A percentile compares a stretch with the other conserved stretches of the same genome.
Evolutionary conservation across 768 basidiomycete species (phyloP).

Genomic region (Trametes cubensis): DNA sequence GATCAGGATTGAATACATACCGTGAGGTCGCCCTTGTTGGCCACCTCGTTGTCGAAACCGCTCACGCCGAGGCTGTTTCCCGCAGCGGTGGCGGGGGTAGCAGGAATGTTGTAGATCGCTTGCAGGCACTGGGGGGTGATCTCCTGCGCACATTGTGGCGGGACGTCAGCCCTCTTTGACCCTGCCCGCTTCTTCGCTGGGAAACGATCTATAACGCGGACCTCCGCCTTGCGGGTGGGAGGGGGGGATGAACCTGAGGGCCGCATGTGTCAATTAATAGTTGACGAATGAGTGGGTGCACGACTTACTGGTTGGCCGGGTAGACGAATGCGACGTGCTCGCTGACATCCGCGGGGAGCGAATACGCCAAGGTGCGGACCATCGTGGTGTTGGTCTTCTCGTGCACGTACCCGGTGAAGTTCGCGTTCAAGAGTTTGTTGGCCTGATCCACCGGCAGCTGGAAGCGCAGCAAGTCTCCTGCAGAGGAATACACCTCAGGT

Average conservation of each 20-base stretch:
- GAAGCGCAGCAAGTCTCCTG: constrained; percentile 40
- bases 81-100: constrained; percentile 34
- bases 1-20: constrained; percentile 13
- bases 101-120: constrained; percentile 40
- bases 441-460: constrained; percentile 36
- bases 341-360: constrained; percentile 37
- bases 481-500: constrained; percentile 28
- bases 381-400: constrained; percentile 32
- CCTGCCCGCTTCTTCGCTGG: not conserved
- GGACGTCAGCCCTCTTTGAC: constrained; percentile 9
- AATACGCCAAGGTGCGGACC: constrained; percentile 42
- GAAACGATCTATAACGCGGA: constrained; percentile 2
- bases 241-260: constrained; percentile 21
- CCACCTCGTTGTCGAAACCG: constrained; percentile 37
- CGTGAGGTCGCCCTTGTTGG: constrained; percentile 34
- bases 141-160: constrained; percentile 26
- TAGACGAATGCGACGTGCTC: constrained; percentile 37
- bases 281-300: not conserved
- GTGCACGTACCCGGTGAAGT: constrained; percentile 39
- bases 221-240: constrained; percentile 9
- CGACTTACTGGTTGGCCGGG: constrained; percentile 35
- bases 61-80: constrained; percentile 37
- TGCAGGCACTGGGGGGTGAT: constrained; percentile 36
- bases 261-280: not conserved
- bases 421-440: constrained; percentile 39